These are phyloP conservation scores for Sesbania bispinosa DNA, from an alignment of 306 rosid genomes.

Conservation along the genomic window DNA sequence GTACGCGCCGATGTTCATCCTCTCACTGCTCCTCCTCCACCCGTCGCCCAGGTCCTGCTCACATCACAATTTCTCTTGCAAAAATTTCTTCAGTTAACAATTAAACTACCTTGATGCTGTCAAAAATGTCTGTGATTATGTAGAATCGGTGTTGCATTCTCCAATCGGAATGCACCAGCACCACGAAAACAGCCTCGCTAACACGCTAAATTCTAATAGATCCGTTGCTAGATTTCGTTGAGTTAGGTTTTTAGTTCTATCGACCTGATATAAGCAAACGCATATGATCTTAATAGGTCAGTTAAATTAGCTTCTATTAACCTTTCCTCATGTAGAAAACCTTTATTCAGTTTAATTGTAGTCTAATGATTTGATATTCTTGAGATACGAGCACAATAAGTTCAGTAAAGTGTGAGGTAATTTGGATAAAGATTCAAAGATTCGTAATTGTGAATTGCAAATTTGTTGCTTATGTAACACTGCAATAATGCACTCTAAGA, in stretches of 20 bases:
- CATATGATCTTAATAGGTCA: too few relatives aligned
- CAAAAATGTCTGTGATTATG: background rate
- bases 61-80: background rate
- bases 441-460: background rate
- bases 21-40: constrained; percentile 34
- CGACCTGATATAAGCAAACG: background rate
- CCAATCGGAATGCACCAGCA: background rate
- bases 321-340: too few relatives aligned
- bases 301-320: too few relatives aligned
- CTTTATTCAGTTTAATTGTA: background rate
- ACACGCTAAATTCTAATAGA: background rate
- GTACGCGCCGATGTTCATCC: constrained; percentile 56
- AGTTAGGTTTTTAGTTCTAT: background rate
- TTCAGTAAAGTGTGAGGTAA: background rate
- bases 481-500: background rate
- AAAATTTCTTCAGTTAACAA: background rate
- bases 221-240: background rate
- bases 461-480: background rate
- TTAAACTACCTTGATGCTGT: constrained; percentile 22
- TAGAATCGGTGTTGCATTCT: background rate
- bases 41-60: constrained; percentile 47
- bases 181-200: background rate
- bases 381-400: background rate
- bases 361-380: background rate
- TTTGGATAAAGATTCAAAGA: background rate